Evolutionary conservation across 371 early-diverging fungal genomes (phyloP).

Genomic region (Mucor saturninus): DNA sequence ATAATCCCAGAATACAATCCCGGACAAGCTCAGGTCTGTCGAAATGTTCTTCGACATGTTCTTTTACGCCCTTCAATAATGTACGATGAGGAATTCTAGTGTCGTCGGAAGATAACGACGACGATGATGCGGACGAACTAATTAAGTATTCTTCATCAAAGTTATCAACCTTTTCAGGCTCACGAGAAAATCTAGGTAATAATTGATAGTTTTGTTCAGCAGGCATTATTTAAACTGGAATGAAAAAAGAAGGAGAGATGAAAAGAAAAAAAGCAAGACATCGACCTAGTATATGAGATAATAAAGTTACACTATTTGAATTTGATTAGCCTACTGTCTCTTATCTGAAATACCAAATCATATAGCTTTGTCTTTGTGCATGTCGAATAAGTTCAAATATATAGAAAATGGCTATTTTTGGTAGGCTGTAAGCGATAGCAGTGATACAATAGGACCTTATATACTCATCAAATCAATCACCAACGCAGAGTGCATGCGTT

Average conservation of each 20-base stretch:
- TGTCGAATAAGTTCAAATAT: neutral
- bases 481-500: slow-evolving; percentile 7
- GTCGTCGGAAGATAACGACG: slow-evolving; percentile 1
- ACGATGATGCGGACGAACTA: neutral
- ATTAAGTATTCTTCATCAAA: slow-evolving; percentile 24
- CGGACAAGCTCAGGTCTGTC: slow-evolving; percentile 68
- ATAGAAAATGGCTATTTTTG: neutral
- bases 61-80: slow-evolving; percentile 29
- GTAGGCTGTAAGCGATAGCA: neutral
- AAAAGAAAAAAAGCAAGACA: neutral
- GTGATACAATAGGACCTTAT: neutral
- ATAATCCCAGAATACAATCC: slow-evolving; percentile 69
- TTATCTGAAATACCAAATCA: too few relatives aligned
- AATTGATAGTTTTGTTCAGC: slow-evolving; percentile 16
- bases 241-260: neutral
- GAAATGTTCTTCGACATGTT: slow-evolving; percentile 68
- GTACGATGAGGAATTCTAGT: slow-evolving; percentile 45
- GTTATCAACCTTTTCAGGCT: neutral
- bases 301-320: neutral
- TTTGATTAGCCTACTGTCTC: too few relatives aligned
- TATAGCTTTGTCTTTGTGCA: too few relatives aligned
- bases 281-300: neutral
- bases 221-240: neutral
- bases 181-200: slow-evolving; percentile 6
- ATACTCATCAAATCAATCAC: slow-evolving; percentile 6